Base-by-base conservation (phyloP, 2,329 filamentous ascomycete genomes). In the Aspergillus eucalypticola region DNA sequence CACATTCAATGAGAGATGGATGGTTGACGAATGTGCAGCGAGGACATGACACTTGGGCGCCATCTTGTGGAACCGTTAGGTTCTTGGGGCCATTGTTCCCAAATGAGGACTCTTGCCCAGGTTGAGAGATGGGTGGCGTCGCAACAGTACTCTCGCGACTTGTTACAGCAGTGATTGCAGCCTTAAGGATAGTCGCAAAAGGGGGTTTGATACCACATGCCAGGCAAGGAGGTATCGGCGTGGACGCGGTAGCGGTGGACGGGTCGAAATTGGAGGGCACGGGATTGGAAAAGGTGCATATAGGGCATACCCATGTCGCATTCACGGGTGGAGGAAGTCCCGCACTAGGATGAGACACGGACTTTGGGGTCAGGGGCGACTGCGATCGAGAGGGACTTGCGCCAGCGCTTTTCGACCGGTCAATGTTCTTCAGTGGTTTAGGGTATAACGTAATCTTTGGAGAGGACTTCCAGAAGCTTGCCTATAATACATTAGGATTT, bases 11-110 rank as follows among this genome's bases (percentile, higher is more conserved):
- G 11, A 99, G 79, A 3, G 91, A 96, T 1, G 92, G 91, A 71
- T 98, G 92, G 67, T 99, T 99, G 41, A 89, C 83, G 70, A 98
- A 98, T 1, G 95, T 99, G 73, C 95, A 99, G 62, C 95, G 84
- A 7, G 92, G 91, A 70, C 95, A 99, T 56, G 76, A 71, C 46
- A 78, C 72, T 10, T 69, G 69, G 29, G 59, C 64, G 29, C 55
- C 56, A 27, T 49, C 51, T 44, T 64, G 53, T 44, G 56, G 49
- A 27, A 61, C 19, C 7, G 56, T 17, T 4, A 25, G 23, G 42
- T 21, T 53, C n/a, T 49, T 55, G n/a, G 32, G 13, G 11, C 54
- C 62, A 52, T 60, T 63, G 11, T 49, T 53, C 17, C 56, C 58
- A 4, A 39, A 10, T 55, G n/a, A n/a, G 6, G 21, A 8, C 17